Evolutionary conservation across 2,329 filamentous ascomycete genomes (phyloP).

Genomic region (Fusarium sp.): DNA sequence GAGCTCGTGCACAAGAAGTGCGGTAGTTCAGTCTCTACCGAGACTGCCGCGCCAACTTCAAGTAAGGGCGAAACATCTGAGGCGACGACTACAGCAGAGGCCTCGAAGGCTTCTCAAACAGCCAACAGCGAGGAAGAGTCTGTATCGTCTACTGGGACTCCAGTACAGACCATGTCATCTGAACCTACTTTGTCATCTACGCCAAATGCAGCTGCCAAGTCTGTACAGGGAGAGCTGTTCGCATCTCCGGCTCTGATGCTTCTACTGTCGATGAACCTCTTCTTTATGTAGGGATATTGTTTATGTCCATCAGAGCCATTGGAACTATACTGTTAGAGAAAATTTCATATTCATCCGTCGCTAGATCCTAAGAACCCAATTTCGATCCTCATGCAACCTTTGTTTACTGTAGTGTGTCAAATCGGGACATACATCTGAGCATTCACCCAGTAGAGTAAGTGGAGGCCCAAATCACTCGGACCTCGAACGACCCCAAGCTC

Average conservation of each 20-base stretch:
- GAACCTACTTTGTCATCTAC: not conserved
- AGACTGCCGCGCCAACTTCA: not conserved
- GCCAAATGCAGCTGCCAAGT: not conserved
- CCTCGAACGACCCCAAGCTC: not conserved
- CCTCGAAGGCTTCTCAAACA: not conserved
- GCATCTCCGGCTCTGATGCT: not conserved
- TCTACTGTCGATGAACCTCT: not conserved
- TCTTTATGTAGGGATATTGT: not conserved
- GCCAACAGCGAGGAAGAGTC: not conserved
- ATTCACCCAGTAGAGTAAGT: not conserved
- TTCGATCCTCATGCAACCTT: accelerated
- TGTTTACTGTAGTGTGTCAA: too few relatives aligned
- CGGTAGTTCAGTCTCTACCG: accelerated
- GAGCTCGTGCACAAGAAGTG: not conserved
- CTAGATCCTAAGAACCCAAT: not conserved
- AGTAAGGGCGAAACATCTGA: accelerated
- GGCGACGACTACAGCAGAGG: accelerated
- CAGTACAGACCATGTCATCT: not conserved
- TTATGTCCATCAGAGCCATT: accelerated
- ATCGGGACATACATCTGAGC: not conserved
- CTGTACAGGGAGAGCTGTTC: accelerated
- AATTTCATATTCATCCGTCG: not conserved
- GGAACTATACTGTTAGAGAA: not conserved
- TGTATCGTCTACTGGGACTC: not conserved
- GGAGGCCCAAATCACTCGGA: not conserved